Evolutionary conservation across 2,329 filamentous ascomycete species (phyloP).

Genomic region (Waltergamsia citrina): DNA sequence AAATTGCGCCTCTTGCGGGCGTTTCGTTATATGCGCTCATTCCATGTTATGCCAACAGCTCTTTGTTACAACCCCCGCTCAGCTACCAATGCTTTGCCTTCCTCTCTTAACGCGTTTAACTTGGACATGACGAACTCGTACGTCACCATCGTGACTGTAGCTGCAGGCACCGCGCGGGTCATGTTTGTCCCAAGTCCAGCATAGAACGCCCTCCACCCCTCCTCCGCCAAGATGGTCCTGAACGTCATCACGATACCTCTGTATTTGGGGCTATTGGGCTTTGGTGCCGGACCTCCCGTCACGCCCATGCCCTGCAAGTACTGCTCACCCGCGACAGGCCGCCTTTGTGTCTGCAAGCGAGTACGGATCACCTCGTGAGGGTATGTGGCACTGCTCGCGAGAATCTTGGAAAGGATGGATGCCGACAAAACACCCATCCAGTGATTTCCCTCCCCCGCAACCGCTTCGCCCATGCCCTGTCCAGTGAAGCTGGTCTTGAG

Average conservation of each 20-base stretch:
- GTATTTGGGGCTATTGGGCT: conserved; percentile 46
- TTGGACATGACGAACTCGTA: conserved; percentile 69
- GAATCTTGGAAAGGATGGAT: conserved; percentile 87
- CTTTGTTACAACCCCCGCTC: conserved; percentile 6
- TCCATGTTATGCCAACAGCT: conserved; percentile 3
- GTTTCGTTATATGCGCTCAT: conserved; percentile 3
- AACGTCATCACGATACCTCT: conserved; percentile 73
- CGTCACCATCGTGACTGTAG: conserved; percentile 94
- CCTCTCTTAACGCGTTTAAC: conserved; percentile 26
- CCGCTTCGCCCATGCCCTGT: conserved; percentile 67
- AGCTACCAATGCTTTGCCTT: conserved; percentile 11
- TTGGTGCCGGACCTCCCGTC: conserved; percentile 15
- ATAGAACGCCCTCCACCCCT: conserved; percentile 95
- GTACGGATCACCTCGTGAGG: conserved; percentile 95
- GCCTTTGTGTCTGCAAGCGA: conserved; percentile 84
- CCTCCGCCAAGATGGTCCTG: conserved; percentile 75
- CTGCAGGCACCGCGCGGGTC: conserved; percentile 88
- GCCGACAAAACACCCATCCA: conserved; percentile 79
- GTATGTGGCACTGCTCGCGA: conserved; percentile 91
- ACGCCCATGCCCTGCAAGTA: conserved; percentile 41
- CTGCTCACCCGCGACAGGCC: conserved; percentile 49
- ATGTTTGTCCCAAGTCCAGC: conserved; percentile 96
- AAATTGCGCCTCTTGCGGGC: not conserved
- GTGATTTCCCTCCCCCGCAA: conserved; percentile 41
- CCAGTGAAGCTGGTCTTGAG: conserved; percentile 88